Evolutionary conservation across 2,329 filamentous ascomycete genomes (phyloP), one percentile per base, ranked within the genome.

Genomic region (Ascocoryne sarcoides): DNA sequence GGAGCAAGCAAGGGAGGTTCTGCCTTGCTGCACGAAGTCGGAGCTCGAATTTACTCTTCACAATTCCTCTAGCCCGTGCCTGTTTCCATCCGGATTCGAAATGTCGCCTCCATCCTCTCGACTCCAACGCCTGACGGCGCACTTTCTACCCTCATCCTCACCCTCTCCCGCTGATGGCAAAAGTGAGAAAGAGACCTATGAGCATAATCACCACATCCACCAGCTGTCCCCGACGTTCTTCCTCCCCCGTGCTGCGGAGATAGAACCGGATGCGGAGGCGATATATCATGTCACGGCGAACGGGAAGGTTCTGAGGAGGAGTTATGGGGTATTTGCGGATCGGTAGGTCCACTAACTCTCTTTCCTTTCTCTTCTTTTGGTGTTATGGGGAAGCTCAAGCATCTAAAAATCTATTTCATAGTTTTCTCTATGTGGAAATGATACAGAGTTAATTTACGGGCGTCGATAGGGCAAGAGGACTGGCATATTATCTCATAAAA

Each of bases 151-250:
- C 20, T 60, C 62, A 36, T 35, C 51, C 32, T 48, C 48, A 44
- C 42, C 50, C 41, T 39, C 44, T 2, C 17, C 26, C 14, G 14
- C 41, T 14, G 32, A 36, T 18, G 21, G 32, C 16, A 7, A 20
- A 30, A n/a, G 10, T 26, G 39, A 17, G 7, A 26, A 46, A 49
- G 29, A 45, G 46, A 12, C 39, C 45, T n/a, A n/a, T n/a, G n/a
- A n/a, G n/a, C n/a, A n/a, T n/a, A 19, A 37, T 37, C 12, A 40
- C 53, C 61, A 73, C 61, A 73, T 84, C 55, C 84, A 90, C 62
- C 77, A 82, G 12, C 76, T 96, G 20, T 89, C 86, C 1, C 90
- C 90, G 0, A 95, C 89, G 2, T 81, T 79, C 62, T 95, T 95
- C 60, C 68, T 94, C 16, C 83, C 85, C 50, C 81, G 90, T 39